Base-by-base conservation (phyloP, 768 basidiomycete genomes). In the Clavulina sp. region DNA sequence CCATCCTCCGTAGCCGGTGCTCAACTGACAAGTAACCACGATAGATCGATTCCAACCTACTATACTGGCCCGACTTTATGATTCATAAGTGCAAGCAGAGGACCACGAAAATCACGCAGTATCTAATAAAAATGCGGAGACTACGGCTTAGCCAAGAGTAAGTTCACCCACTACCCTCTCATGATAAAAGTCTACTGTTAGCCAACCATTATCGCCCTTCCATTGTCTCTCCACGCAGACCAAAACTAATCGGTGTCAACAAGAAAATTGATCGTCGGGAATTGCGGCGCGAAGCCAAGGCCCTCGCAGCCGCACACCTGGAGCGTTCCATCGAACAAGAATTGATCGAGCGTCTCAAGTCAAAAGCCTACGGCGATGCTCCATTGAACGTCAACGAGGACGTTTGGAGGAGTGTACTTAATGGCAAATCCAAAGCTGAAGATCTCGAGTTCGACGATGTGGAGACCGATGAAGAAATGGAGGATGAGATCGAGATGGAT, bases 41-140 rank as follows among this genome's bases (percentile, higher is more conserved):
- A 2, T 57, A 97, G 92, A 93, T 99, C 61, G 95, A 97, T 70
- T 74, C 73, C 50, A 88, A 97, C 62, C 75, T 97, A 54, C 74
- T 89, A n/a, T 88, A 96, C 64, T 97, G 95, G 95, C 93, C 95
- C 3, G 91, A 91, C 60, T 97, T 93, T 65, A 80, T 79, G 30
- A 84, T 91, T 50, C 95, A 96, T 71, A 97, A 96, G 69, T 97
- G 95, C 76, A 99, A 99, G 72, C 95, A 99, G 68, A 79, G 95
- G 41, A 74, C 96, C 29, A 99, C 95, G 7, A 99, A 97, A 70
- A 96, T 99, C 60, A 97, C 93, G 0, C 95, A 99, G 64, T 97
- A 96, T 62, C 77, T 99, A 57, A 96, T 97, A 65, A 92, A 95
- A 71, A 95, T 97, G 92, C 76, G 93, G 54, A 79, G 85, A 40